Base-by-base conservation (phyloP, 805 yeast genomes). In the Candida stauntonica region DNA sequence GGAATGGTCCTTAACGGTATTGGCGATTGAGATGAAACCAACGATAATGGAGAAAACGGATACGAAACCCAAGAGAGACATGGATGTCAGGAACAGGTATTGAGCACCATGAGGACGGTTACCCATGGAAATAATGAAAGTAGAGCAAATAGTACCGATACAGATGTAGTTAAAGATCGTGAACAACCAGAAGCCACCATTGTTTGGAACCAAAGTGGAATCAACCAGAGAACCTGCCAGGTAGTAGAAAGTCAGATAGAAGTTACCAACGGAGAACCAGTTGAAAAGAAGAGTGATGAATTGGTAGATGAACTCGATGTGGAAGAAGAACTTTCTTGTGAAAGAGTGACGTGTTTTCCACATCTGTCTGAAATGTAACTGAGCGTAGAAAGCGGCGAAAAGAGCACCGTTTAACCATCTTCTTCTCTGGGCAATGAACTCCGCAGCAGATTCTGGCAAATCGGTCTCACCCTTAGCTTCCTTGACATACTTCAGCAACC, bases 391-490 rank as follows among this genome's bases (percentile, higher is more conserved):
- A 4, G 98, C 98, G 1, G 99, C 98, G 66, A 93, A 93, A 57
- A 93, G 75, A 2, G 99, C 95, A 60, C 99, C 99, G 62, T 91
- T 91, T 45, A 91, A 73, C 99, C 99, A 91, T 70, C 99, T 80
- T 68, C 99, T 82, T 67, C 99, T 81, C 67, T 91, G 99, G 39
- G 93, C 77, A 37, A 91, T 86, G 56, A 93, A 87, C 57, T 93
- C 98, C n/a, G 96, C 83, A 31, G 89, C 72, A n/a, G 73, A 70
- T 55, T 89, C 97, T 7, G 98, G 98, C 35, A 88, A 96, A 74
- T 91, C 98, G 2, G 98, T 91, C 61, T 89, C 97, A 51, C 96
- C 98, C 35, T 81, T 82, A 13, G 97, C 97, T 52, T 79, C 87
- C 52, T 85, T 84, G 39, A 91, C 97, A 58, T 88, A 91, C 54